Base-by-base conservation (phyloP, 1,139 yeast genomes). In the Yamadazyma diospyri region DNA sequence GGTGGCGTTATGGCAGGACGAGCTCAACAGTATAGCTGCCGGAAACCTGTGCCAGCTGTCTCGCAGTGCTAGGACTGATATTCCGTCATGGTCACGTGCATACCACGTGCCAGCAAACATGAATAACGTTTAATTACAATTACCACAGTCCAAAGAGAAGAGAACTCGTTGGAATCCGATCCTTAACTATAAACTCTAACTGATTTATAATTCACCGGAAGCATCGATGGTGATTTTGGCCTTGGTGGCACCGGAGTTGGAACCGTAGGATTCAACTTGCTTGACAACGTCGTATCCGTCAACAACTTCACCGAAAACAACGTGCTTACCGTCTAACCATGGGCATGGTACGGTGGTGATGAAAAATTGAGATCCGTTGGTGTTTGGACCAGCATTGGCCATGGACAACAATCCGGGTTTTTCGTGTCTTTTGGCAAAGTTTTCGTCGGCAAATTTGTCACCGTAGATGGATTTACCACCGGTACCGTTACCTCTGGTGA, bases 341-440 rank as follows among this genome's bases (percentile, higher is more conserved):
- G 96, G 85, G 65, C 85, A 74, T 56, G 88, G 78, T 41, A 89
- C 97, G 45, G 97, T 89, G 76, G 98, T 92, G 70, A 92, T 79
- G 80, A 92, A 92, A 76, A 92, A 92, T 74, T 92, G 98, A 41
- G 97, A 89, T 50, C 98, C 98, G 76, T 92, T 92, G 80, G 97
- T 89, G 89, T 89, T 87, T 69, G 96, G 96, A 61, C 98, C 98
- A 54, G 97, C 97, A 61, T 92, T 92, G 66, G 98, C 98, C 98
- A 92, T 92, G 54, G 96, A 86, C 63, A 92, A 78, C 57, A 89
- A 77, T 72, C 97, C 97, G 55, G 97, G 96, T 68, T 74, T 81
- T 70, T 74, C 77, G 80, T 89, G 97, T 61, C 61, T 82, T 76
- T 72, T 77, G 67, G 62, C 45, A 63, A 89, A 89, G 87, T 89